Evolutionary conservation across 768 basidiomycete genomes (phyloP).

Genomic region (Mycena olivaceomarginata): DNA sequence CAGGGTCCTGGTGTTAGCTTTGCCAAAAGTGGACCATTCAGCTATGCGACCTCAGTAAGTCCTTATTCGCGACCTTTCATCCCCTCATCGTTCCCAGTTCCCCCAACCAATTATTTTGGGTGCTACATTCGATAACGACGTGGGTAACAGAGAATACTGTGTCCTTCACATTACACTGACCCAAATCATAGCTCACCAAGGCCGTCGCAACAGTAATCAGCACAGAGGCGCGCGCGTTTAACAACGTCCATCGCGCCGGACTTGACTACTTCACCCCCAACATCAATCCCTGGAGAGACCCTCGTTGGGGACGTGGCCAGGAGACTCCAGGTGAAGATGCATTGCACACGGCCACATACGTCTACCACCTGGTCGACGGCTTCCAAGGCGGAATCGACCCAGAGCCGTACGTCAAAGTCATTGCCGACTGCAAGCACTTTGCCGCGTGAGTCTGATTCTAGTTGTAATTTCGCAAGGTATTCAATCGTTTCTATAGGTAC

Average conservation of each 20-base stretch:
- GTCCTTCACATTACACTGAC: no score
- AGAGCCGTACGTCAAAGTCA: conserved; percentile 67
- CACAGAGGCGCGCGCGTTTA: conserved; percentile 76
- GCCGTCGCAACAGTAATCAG: conserved; percentile 70
- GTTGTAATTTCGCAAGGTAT: no score
- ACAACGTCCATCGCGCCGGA: conserved; percentile 71
- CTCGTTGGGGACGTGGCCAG: conserved; percentile 69
- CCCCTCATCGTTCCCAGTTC: conserved; percentile 52
- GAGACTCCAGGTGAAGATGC: conserved; percentile 80
- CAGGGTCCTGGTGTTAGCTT: conserved; percentile 70
- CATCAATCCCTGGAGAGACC: conserved; percentile 75
- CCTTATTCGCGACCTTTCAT: neutral
- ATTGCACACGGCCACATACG: conserved; percentile 71
- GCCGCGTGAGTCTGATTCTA: conserved; percentile 52
- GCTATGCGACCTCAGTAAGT: conserved; percentile 67
- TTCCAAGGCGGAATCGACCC: conserved; percentile 77
- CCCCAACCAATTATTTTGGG: conserved; percentile 74
- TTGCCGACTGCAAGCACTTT: conserved; percentile 77
- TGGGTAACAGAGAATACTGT: neutral
- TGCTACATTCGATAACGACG: conserved; percentile 72
- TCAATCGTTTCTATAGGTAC: conserved; percentile 53
- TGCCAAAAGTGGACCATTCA: conserved; percentile 69
- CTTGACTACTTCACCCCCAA: conserved; percentile 77
- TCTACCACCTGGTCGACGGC: conserved; percentile 71
- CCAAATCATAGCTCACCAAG: conserved; percentile 59